Evolutionary conservation across 2,329 filamentous ascomycete species (phyloP).

Genomic region (Aureobasidium mangrovei): DNA sequence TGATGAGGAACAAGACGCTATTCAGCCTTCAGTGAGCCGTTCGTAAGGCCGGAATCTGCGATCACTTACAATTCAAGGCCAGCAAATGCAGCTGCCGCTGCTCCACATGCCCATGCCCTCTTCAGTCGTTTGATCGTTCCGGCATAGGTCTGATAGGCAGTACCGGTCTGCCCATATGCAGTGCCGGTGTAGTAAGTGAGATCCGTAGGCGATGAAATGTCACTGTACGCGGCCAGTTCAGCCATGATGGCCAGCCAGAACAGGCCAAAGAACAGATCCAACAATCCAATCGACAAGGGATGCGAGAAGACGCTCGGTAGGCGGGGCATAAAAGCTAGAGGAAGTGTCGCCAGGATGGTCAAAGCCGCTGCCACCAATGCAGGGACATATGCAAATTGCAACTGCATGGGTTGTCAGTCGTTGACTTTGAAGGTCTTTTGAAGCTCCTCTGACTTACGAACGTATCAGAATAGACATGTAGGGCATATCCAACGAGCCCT

Average conservation of each 20-base stretch:
- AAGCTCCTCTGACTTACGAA: not conserved
- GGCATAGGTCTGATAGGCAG: not conserved
- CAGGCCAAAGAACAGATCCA: constrained; percentile 3
- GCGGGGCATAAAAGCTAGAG: not conserved
- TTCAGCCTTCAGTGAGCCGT: not conserved
- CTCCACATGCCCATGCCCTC: constrained; percentile 10
- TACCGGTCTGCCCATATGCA: not conserved
- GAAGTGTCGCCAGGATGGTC: not conserved
- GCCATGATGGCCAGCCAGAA: constrained; percentile 12
- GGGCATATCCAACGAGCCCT: not conserved
- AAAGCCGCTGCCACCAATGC: not conserved
- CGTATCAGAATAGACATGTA: not conserved
- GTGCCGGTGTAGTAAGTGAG: not conserved
- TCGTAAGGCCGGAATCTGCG: not conserved
- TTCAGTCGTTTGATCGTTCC: not conserved
- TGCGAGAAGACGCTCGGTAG: not conserved
- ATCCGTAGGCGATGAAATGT: not conserved
- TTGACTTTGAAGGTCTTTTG: not conserved
- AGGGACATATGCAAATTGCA: constrained; percentile 5
- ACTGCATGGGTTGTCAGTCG: not conserved
- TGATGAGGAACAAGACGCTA: constrained; percentile 7
- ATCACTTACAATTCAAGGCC: constrained; percentile 9
- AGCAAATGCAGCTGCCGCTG: constrained; percentile 7
- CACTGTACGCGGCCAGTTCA: constrained; percentile 6
- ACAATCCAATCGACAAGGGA: not conserved